Evolutionary conservation across 345 rosid genomes (phyloP).

Genomic region (Laguncularia racemosa): DNA sequence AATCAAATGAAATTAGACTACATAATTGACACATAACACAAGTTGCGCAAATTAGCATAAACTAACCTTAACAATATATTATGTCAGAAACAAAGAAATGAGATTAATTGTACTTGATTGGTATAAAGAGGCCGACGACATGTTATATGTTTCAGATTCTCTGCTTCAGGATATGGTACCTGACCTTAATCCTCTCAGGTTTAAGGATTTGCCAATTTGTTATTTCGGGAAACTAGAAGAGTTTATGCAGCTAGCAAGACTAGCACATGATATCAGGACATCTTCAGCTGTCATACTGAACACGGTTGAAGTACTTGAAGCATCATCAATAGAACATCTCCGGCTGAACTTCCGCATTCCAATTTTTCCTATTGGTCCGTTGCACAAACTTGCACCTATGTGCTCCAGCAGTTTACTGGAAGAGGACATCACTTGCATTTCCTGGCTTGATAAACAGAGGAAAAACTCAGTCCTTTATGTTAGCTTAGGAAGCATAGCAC

Average conservation of each 20-base stretch:
- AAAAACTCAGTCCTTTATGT: constrained; percentile 17
- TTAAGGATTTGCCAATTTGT: constrained; percentile 19
- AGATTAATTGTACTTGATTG: too few relatives aligned
- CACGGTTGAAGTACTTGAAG: constrained; percentile 13
- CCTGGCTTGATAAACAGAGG: constrained; percentile 25
- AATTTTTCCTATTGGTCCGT: constrained; percentile 12
- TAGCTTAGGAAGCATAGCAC: constrained; percentile 22
- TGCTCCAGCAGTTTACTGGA: constrained; percentile 14
- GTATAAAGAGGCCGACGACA: too few relatives aligned
- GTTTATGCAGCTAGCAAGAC: constrained; percentile 3
- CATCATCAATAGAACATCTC: constrained; percentile 4
- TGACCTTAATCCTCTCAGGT: constrained; percentile 11
- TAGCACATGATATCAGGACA: background rate
- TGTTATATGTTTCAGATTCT: constrained; percentile 11
- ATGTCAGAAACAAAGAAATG: too few relatives aligned
- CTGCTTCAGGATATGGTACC: constrained; percentile 10
- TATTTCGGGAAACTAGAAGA: constrained; percentile 4
- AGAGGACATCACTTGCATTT: constrained; percentile 18
- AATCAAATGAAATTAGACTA: too few relatives aligned
- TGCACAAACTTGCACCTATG: constrained; percentile 2
- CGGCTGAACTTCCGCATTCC: constrained; percentile 5
- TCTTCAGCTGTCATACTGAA: constrained; percentile 9
- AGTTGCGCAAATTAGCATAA: too few relatives aligned
- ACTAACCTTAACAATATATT: too few relatives aligned
- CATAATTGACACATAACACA: too few relatives aligned